phyloP scores from a whole-genome alignment of 2,329 filamentous ascomycete genomes.

The Colletotrichum sp. region DNA sequence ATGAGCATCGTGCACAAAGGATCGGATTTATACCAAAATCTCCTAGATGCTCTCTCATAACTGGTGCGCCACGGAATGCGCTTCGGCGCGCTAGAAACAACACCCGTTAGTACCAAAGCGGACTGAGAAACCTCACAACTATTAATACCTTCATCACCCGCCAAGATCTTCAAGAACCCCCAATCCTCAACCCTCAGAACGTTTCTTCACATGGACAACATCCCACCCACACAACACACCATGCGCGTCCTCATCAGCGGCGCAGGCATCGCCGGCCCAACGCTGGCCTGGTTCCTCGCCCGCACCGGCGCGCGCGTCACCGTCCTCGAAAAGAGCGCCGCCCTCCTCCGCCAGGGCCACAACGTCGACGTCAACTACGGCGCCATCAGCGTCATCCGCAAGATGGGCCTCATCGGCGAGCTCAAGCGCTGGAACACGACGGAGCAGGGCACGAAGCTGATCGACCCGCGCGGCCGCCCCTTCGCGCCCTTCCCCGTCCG shows the following conservation, averaged over 20 bases:
- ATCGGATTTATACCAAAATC: background rate
- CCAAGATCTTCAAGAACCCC: background rate
- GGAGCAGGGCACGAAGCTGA: slow-evolving; percentile 52
- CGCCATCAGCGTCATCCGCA: slow-evolving; percentile 38
- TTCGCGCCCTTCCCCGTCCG: slow-evolving; percentile 44
- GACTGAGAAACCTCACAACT: background rate
- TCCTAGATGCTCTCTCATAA: background rate
- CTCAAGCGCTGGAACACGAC: slow-evolving; percentile 43
- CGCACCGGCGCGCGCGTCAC: slow-evolving; percentile 3
- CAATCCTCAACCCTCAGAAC: too few species aligned
- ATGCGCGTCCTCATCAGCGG: slow-evolving; percentile 17
- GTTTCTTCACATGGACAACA: background rate
- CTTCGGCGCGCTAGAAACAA: background rate
- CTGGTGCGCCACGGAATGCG: background rate
- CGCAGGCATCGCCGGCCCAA: slow-evolving; percentile 21
- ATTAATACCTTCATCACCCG: background rate
- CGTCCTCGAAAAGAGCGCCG: background rate
- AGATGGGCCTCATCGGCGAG: slow-evolving; percentile 41
- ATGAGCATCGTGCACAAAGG: background rate
- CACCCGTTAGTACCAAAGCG: background rate
- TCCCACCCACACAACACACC: background rate
- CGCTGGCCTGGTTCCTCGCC: slow-evolving; percentile 1
- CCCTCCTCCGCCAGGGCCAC: background rate
- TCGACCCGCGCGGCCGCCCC: slow-evolving; percentile 42
- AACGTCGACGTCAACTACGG: slow-evolving; percentile 23